Evolutionary conservation across 768 basidiomycete genomes (phyloP), one percentile per base, ranked within the genome.

Genomic region (Crucibulum laeve): DNA sequence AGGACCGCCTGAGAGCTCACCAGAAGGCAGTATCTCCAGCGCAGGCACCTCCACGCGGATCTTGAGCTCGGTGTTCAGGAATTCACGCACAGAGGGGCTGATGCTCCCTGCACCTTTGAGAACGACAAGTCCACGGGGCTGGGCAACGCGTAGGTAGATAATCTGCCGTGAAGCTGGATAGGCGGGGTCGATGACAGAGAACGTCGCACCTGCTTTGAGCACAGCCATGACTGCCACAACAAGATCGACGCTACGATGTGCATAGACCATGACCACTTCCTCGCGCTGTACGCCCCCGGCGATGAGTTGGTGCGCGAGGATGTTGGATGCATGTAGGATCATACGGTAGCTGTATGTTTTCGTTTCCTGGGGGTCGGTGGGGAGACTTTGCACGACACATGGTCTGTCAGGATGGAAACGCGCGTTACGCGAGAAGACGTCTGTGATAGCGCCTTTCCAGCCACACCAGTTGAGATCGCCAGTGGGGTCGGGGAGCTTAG

Each of bases 191-290:
- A 98, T 95, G 47, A 99, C 96, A 36, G 90, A 94, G 68, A 99
- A 97, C 3, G 90, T 93, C 1, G 90, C 95, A 21, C 96, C 96
- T 3, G 88, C 91, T 66, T 97, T 97, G 49, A 98, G 74, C 25
- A 94, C 83, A 18, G 91, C 96, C 86, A 99, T 90, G 5, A 98
- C 92, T 4, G 95, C 94, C 3, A 98, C 88, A 2, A 96, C 90
- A 41, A 99, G 83, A 61, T 99, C 95, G 37, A 97, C 93, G 52
- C 90, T 91, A 25, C 96, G 80, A 56, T 96, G 84, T 2, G 95
- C 95, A 57, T 98, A 99, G 15, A 99, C 87, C 85, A 95, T 97
- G 42, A 98, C 92, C 15, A 98, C 92, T 50, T 99, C 96, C 56
- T 94, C 95, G 25, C 91, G 73, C 62, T 93, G 76, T 3, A 99